Percentiles rank a stretch among this genome's conserved stretches.
Evolutionary conservation across 805 yeast species (phyloP).

Genomic region (Yamadazyma laniorum): DNA sequence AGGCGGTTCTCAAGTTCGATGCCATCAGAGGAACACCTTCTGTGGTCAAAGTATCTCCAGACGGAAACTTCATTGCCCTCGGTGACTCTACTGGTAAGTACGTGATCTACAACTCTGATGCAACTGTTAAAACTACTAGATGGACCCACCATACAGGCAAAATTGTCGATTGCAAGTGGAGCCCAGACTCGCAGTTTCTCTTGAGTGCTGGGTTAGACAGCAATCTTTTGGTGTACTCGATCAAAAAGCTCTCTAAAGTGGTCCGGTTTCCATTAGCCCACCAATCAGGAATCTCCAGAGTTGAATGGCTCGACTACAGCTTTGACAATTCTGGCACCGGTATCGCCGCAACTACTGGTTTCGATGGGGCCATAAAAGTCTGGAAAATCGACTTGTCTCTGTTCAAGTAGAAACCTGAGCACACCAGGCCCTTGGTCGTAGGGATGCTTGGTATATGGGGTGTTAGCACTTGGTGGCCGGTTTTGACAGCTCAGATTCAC

Average conservation of each 20-base stretch:
- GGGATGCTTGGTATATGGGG: no score
- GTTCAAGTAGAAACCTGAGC: not conserved
- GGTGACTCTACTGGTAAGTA: conserved; percentile 90
- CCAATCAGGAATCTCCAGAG: conserved; percentile 79
- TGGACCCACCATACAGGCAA: conserved; percentile 95
- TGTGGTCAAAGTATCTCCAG: conserved; percentile 65
- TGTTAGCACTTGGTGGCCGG: no score
- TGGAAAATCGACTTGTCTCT: conserved; percentile 50
- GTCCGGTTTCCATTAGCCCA: conserved; percentile 77
- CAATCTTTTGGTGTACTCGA: conserved; percentile 75
- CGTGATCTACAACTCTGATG: conserved; percentile 61
- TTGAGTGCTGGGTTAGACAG: conserved; percentile 86
- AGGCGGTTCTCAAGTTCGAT: conserved; percentile 49
- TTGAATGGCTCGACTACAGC: conserved; percentile 58
- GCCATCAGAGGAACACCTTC: conserved; percentile 43
- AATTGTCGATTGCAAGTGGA: conserved; percentile 78
- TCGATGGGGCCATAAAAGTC: conserved; percentile 74
- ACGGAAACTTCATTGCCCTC: conserved; percentile 67
- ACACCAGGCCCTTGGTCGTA: no score
- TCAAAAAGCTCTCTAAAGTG: conserved; percentile 72
- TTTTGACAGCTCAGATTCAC: no score
- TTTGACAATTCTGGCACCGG: conserved; percentile 9
- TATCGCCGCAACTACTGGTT: conserved; percentile 66
- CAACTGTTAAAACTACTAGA: conserved; percentile 68
- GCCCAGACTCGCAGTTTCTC: conserved; percentile 64